phyloP scores from a whole-genome alignment of 257 asterid species.

The Solanum etuberosum region DNA sequence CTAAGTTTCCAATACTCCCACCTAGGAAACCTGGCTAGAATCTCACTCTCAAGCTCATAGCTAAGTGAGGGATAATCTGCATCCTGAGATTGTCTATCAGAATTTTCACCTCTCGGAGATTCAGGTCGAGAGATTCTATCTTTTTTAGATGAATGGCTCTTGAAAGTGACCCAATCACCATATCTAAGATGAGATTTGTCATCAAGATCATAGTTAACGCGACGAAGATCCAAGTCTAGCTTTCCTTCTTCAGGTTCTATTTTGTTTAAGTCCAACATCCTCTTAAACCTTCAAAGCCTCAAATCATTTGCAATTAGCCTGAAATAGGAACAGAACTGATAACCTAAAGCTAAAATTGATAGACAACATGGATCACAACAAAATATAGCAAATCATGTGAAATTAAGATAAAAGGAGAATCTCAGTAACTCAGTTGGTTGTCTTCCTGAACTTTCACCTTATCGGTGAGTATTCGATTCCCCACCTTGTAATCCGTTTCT shows the following conservation, averaged over 20 bases:
- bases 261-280: constrained; percentile 18
- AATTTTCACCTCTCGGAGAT: not conserved
- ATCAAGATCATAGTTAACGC: not conserved
- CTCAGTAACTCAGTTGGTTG: not conserved
- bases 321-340: not conserved
- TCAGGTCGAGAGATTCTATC: constrained; percentile 10
- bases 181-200: constrained; percentile 2
- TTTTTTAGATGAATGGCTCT: constrained; percentile 10
- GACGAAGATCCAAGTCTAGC: constrained; percentile 1
- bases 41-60: constrained; percentile 45
- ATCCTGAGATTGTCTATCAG: constrained; percentile 55
- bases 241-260: constrained; percentile 14
- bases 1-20: constrained; percentile 53
- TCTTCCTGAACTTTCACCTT: not conserved
- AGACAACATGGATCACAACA: not conserved
- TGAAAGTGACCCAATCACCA: constrained; percentile 8
- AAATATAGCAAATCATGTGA: not conserved
- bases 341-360: not conserved
- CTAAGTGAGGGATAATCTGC: constrained; percentile 75
- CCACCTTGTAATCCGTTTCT: not conserved
- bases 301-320: constrained; percentile 1
- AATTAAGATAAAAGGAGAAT: not conserved
- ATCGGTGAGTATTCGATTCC: not conserved
- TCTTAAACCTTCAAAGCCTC: constrained; percentile 5
- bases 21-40: constrained; percentile 62